Evolutionary conservation across 208 protist species (phyloP), one percentile per base, ranked within the genome.

Genomic region (Vickermania ingenoplastis): DNA sequence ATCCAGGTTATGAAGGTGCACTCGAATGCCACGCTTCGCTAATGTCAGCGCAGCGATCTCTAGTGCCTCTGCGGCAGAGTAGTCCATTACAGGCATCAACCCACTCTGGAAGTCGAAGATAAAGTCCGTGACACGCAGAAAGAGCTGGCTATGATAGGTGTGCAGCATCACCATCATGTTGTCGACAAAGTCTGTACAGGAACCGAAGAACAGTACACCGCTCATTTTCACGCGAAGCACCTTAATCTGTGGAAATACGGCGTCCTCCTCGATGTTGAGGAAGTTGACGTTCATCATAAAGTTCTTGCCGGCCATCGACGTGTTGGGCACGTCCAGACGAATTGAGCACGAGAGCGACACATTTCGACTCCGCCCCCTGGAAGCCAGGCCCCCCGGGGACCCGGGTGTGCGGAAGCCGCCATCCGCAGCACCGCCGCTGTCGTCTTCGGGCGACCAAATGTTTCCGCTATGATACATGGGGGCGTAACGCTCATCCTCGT

Each of bases 61-160:
- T 23, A 82, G 67, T 17, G 76, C 76, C 68, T 82, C 71, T 2
- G 67, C 69, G 1, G 71, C 76, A 17, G 71, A 78, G 61, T 78
- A 78, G 71, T 75, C 76, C 41, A 78, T 70, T 29, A 81, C 67
- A 17, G 75, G 69, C 76, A 82, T 75, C 30, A 66, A 58, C 48
- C 76, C 71, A 29, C 73, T 64, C 65, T 78, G 64, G 56, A 82
- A 78, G 63, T 82, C 76, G n/a, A 82, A 48, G 36, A 82, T 74
- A 48, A 82, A 57, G 59, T 82, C 76, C 22, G 67, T 82, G 5
- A 82, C 76, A 55, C 75, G 71, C 23, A 77, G 58, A 27, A 81
- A 81, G 48, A 81, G 76, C 56, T 81, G 61, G 63, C 61, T 59
- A 62, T 77, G 71, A 56, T 74, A 67, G 13, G 68, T 62, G 41